These are phyloP conservation scores for Cystobasidium ongulense DNA, from an alignment of 768 basidiomycete species.

Conservation along the genomic window DNA sequence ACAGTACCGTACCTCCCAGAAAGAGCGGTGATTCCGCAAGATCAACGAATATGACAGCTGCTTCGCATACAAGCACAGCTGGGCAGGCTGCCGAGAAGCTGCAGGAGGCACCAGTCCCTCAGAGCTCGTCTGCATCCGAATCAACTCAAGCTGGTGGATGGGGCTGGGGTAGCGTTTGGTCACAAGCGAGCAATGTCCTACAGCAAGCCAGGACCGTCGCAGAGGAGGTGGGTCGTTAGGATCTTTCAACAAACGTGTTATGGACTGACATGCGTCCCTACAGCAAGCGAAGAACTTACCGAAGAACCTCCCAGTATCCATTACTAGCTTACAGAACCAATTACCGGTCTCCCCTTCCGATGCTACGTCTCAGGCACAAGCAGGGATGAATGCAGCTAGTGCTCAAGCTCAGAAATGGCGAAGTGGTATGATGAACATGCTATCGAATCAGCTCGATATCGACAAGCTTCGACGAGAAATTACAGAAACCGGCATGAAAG, in stretches of 20 bases:
- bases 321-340: conserved; percentile 52
- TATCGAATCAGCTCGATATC: conserved; percentile 66
- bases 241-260: no score
- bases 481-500: conserved; percentile 74
- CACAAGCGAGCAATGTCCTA: conserved; percentile 34
- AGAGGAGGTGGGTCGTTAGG: conserved; percentile 30
- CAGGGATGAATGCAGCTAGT: conserved; percentile 48
- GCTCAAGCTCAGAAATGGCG: conserved; percentile 83
- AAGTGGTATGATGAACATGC: conserved; percentile 52
- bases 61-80: conserved; percentile 33
- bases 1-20: neutral
- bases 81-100: conserved; percentile 32
- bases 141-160: conserved; percentile 34
- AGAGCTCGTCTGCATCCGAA: neutral
- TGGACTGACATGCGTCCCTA: conserved; percentile 47
- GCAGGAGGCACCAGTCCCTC: conserved; percentile 6
- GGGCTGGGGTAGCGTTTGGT: conserved; percentile 40
- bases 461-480: conserved; percentile 91
- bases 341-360: conserved; percentile 30
- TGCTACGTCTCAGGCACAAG: conserved; percentile 38
- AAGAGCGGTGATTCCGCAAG: conserved; percentile 4
- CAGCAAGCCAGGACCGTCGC: conserved; percentile 37
- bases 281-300: conserved; percentile 78
- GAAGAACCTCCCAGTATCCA: conserved; percentile 71
- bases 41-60: neutral